Evolutionary conservation across 768 basidiomycete genomes (phyloP).

Genomic region (Suillus fuscotomentosus): DNA sequence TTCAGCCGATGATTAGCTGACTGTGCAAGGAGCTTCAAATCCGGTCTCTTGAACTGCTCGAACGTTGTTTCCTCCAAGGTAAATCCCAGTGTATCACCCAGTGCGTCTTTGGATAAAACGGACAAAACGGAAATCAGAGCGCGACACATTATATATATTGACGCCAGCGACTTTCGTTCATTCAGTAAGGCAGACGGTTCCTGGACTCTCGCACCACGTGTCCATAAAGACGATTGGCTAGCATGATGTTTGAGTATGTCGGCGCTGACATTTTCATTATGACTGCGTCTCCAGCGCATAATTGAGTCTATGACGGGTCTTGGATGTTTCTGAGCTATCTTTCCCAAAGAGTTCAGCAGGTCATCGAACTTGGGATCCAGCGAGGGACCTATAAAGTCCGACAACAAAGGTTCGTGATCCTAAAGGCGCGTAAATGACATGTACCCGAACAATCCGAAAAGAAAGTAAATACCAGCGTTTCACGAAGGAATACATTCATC

Average conservation of each 20-base stretch:
- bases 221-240: conserved; percentile 34
- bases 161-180: conserved; percentile 77
- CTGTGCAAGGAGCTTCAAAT: conserved; percentile 60
- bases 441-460: background rate
- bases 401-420: conserved; percentile 70
- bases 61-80: conserved; percentile 87
- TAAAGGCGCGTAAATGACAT: conserved; percentile 23
- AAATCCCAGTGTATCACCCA: conserved; percentile 77
- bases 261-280: conserved; percentile 48
- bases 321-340: conserved; percentile 81
- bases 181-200: conserved; percentile 53
- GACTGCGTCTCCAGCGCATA: conserved; percentile 81
- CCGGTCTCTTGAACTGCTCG: conserved; percentile 75
- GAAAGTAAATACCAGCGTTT: conserved; percentile 54
- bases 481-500: conserved; percentile 71
- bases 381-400: conserved; percentile 65
- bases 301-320: conserved; percentile 85
- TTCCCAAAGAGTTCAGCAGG: conserved; percentile 79
- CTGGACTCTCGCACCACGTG: conserved; percentile 35
- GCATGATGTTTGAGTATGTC: conserved; percentile 50
- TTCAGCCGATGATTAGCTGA: conserved; percentile 80
- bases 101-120: conserved; percentile 68
- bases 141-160: conserved; percentile 89
- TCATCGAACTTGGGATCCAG: conserved; percentile 82
- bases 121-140: conserved; percentile 78